These are phyloP conservation scores for Kodamaea kaohsiungensis DNA, from an alignment of 805 yeast genomes.

Conservation along the genomic window DNA sequence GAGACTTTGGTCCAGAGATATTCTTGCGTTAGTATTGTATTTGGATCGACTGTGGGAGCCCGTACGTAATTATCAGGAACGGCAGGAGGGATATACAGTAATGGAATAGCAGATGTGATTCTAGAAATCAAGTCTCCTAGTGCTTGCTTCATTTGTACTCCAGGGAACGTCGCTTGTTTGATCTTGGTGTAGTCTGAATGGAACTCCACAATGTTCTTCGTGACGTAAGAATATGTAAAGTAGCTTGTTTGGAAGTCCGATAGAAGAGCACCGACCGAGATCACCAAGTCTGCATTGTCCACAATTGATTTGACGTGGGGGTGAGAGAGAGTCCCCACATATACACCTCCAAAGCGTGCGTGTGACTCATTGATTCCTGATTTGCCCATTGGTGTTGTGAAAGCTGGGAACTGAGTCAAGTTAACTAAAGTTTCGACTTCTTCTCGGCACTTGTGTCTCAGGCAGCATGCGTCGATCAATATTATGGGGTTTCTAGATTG, in stretches of 20 bases:
- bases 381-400: conserved; percentile 27
- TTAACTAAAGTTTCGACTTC: conserved; percentile 21
- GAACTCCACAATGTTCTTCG: conserved; percentile 24
- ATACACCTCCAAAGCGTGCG: conserved; percentile 22
- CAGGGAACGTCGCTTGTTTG: conserved; percentile 17
- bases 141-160: conserved; percentile 21
- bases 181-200: conserved; percentile 24
- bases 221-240: conserved; percentile 21
- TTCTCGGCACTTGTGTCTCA: conserved; percentile 18
- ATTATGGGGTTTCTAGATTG: conserved; percentile 21
- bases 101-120: conserved; percentile 1
- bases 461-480: conserved; percentile 23
- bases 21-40: conserved; percentile 21
- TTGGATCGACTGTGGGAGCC: background rate
- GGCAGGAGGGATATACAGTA: conserved; percentile 4
- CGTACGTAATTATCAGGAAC: background rate
- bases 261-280: conserved; percentile 25
- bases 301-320: conserved; percentile 22
- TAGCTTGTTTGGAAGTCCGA: conserved; percentile 27
- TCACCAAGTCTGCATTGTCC: conserved; percentile 22
- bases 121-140: conserved; percentile 13
- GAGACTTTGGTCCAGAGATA: conserved; percentile 27
- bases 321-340: conserved; percentile 25
- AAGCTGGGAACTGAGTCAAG: conserved; percentile 19
- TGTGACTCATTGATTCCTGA: conserved; percentile 23